Percentiles rank a stretch among this genome's conserved stretches.
These are phyloP conservation scores for Hymenoscyphus albidus DNA, from an alignment of 2,329 filamentous ascomycete genomes.

Conservation along the genomic window DNA sequence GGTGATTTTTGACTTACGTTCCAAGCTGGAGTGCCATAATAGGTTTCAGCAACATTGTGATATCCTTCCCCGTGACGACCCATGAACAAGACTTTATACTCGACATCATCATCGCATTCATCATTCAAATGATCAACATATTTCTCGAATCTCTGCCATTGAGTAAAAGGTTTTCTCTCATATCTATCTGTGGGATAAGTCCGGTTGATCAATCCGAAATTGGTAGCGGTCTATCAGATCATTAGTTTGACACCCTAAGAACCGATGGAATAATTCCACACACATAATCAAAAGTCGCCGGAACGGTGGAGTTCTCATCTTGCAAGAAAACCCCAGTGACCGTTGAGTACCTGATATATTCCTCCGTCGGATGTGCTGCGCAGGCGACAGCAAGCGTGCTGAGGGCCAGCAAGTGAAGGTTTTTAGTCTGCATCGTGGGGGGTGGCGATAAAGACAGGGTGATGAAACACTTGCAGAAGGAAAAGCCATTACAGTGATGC, in stretches of 20 bases:
- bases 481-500: neutral
- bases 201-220: constrained; percentile 63
- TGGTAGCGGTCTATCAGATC: constrained; percentile 48
- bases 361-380: neutral
- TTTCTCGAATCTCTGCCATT: constrained; percentile 61
- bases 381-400: constrained; percentile 6
- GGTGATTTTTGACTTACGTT: constrained; percentile 45
- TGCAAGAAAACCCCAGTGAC: constrained; percentile 62
- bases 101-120: constrained; percentile 40
- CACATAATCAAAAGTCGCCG: constrained; percentile 62
- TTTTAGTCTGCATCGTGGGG: constrained; percentile 4
- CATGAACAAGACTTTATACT: constrained; percentile 65
- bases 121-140: constrained; percentile 56
- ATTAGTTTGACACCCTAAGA: constrained; percentile 8
- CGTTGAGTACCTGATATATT: constrained; percentile 55
- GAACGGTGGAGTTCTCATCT: constrained; percentile 53
- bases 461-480: constrained; percentile 3
- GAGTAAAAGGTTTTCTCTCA: constrained; percentile 43
- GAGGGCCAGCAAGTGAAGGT: neutral
- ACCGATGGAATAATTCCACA: constrained; percentile 21
- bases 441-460: neutral
- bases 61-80: constrained; percentile 34
- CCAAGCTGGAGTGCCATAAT: constrained; percentile 66
- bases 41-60: constrained; percentile 59
- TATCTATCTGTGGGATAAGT: constrained; percentile 54